Conservation (phyloP, 768 basidiomycete genomes). For the Collybiopsis luxurians region DNA sequence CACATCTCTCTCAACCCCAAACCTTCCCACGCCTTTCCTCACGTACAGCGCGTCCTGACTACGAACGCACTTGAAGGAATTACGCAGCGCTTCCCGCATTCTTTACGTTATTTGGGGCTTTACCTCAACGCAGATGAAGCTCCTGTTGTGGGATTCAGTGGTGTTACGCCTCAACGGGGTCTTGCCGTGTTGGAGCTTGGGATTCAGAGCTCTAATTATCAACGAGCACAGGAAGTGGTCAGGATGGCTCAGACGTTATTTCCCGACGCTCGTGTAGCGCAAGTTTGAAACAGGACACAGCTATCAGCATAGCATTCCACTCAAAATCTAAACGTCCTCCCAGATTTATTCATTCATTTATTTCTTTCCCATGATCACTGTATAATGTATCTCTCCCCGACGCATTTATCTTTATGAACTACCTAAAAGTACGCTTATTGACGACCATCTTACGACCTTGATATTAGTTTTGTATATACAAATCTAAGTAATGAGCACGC, state of each 20-base stretch:
- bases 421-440: too few relatives aligned
- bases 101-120: neutral
- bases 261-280: neutral
- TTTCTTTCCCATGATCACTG: too few relatives aligned
- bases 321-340: too few relatives aligned
- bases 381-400: too few relatives aligned
- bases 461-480: too few relatives aligned
- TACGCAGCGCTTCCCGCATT: neutral
- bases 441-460: too few relatives aligned
- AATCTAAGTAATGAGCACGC: too few relatives aligned
- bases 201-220: neutral
- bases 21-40: neutral
- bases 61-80: neutral
- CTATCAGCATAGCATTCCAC: too few relatives aligned
- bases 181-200: neutral
- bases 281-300: too few relatives aligned
- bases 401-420: too few relatives aligned
- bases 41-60: neutral
- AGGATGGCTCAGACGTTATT: neutral
- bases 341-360: too few relatives aligned
- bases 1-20: slow-evolving; percentile 1
- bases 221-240: neutral
- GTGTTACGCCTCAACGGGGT: neutral
- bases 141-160: neutral
- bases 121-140: neutral